A percentile compares a stretch with the other conserved stretches of the same genome.
Conservation (phyloP, 768 basidiomycete genomes). For the Neoboletus magnificus region DNA sequence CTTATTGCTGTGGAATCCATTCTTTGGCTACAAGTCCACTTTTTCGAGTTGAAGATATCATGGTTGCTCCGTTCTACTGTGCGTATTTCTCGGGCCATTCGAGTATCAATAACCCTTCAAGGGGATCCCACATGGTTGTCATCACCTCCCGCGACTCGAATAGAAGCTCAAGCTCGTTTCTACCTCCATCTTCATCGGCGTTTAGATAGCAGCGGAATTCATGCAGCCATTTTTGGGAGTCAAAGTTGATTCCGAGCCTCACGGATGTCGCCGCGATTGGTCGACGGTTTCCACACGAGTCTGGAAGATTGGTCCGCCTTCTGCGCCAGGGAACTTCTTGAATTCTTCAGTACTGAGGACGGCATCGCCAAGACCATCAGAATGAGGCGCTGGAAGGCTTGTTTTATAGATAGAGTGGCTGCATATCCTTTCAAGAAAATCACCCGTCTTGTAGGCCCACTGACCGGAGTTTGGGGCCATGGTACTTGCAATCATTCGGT, state of each 20-base stretch:
- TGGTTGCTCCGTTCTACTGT: background rate
- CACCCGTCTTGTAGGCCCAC: background rate
- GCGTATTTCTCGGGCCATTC: background rate
- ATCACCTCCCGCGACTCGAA: background rate
- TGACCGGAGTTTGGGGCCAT: background rate
- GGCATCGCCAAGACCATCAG: background rate
- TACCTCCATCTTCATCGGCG: background rate
- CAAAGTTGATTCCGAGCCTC: background rate
- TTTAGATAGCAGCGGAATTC: background rate
- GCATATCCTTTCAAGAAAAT: background rate
- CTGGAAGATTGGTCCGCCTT: background rate
- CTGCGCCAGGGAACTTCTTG: background rate
- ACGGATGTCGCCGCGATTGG: background rate
- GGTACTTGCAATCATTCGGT: background rate
- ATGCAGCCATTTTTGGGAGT: background rate
- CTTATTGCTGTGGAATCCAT: background rate
- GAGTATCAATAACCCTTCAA: background rate
- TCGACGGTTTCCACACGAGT: background rate
- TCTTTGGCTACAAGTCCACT: background rate
- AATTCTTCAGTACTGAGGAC: background rate
- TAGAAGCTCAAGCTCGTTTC: background rate
- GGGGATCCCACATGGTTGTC: background rate
- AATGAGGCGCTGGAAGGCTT: background rate
- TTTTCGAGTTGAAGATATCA: background rate
- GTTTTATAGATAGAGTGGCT: background rate